Base-by-base conservation (phyloP, 805 yeast species). In the Pichia occidentalis region DNA sequence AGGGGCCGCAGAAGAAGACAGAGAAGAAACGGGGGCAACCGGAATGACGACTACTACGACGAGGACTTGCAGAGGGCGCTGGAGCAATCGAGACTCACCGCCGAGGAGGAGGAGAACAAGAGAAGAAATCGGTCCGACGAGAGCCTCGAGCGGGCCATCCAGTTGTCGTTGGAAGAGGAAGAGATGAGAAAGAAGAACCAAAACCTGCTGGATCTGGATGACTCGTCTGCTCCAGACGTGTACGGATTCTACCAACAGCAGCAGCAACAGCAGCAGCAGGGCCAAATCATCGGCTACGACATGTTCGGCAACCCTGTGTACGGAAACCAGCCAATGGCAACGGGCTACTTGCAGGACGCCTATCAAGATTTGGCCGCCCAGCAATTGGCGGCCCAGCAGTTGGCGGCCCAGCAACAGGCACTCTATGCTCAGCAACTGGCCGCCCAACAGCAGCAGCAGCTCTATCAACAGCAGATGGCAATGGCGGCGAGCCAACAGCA, bases 51-150 rank as follows among this genome's bases (percentile, higher is more conserved):
- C 16, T 77, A 73, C 17, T 70, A 73, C 43, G 95, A 86, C 51
- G 81, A 76, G 14, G 96, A 85, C 37, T 63, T 90, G 48, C 80
- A 77, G 58, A 70, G 70, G 33, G 97, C 95, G 0, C 64, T 90
- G 37, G 95, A 83, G 49, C 81, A 80, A 53, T 81, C 94, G 36
- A 73, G 75, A 52, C 58, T 69, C 50, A 85, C 95, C 2, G 96
- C 95, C 1, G 87, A 82, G 47, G 88, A 84, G 45, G 96, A 87
- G 48, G 83, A 77, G 45, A 68, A 67, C 37, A 68, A 80, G 45
- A 67, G 78, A 49, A 63, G 65, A 33, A 71, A 65, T 30, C 71
- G 67, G 27, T 60, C 68, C 21, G 83, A 77, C 46, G 77, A 75
- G 16, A 86, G 80, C 20, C 65, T 84, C 34, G 72, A 73, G 42